Evolutionary conservation across 768 basidiomycete genomes (phyloP).

Genomic region (Mrakia hoshinonis): DNA sequence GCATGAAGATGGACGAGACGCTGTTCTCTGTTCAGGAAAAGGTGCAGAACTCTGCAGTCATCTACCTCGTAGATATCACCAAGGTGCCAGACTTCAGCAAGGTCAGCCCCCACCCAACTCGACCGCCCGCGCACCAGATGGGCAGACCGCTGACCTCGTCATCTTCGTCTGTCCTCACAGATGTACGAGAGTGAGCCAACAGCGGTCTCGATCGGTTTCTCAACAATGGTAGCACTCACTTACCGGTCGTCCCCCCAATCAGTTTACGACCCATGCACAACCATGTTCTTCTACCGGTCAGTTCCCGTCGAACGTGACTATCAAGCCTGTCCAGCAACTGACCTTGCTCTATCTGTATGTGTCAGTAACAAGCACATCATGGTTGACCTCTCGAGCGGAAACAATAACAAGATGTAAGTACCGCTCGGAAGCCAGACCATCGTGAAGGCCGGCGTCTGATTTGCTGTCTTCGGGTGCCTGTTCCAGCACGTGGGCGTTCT

Average conservation of each 20-base stretch:
- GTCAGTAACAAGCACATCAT: slow-evolving; percentile 99
- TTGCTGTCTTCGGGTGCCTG: background rate
- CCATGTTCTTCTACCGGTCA: slow-evolving; percentile 35
- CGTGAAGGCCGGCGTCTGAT: background rate
- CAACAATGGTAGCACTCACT: background rate
- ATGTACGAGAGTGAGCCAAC: slow-evolving; percentile 83
- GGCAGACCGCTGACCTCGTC: background rate
- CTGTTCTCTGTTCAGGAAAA: slow-evolving; percentile 85
- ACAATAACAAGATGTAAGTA: slow-evolving; percentile 97
- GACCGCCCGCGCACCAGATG: background rate
- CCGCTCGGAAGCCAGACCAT: no score
- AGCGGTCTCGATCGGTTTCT: background rate
- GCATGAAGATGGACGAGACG: slow-evolving; percentile 99
- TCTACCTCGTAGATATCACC: slow-evolving; percentile 90
- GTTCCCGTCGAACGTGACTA: no score
- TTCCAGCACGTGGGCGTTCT: slow-evolving; percentile 95
- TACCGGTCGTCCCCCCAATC: background rate
- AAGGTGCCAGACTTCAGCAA: slow-evolving; percentile 98
- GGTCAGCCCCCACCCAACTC: no score
- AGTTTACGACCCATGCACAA: slow-evolving; percentile 88
- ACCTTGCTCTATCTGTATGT: no score
- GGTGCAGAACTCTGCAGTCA: slow-evolving; percentile 96
- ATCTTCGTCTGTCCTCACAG: no score
- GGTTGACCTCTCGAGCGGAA: slow-evolving; percentile 99
- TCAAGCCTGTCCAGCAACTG: no score